Conservation (phyloP, 164 flowering plant genomes). For the Vitis riparia region DNA sequence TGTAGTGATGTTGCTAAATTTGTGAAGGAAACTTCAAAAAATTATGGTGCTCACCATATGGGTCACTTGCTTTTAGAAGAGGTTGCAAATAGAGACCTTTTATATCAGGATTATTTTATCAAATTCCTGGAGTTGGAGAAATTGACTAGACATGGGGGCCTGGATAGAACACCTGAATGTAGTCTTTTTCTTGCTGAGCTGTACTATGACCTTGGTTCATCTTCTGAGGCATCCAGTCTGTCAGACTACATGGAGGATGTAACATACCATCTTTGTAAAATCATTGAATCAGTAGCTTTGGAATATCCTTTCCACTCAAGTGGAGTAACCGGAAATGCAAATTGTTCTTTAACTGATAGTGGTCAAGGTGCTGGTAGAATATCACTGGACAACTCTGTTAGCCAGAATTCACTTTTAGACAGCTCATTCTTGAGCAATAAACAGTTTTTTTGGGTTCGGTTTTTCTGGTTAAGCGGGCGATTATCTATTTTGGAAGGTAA, state of each 20-base stretch:
- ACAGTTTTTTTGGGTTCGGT: slow-evolving; percentile 73
- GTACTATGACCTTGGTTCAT: slow-evolving; percentile 66
- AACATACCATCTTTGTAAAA: slow-evolving; percentile 84
- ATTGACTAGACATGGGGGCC: slow-evolving; percentile 69
- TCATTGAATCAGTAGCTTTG: slow-evolving; percentile 75
- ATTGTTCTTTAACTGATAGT: slow-evolving; percentile 9
- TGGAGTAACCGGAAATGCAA: slow-evolving; percentile 20
- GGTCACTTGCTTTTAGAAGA: slow-evolving; percentile 81
- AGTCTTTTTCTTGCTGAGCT: slow-evolving; percentile 92
- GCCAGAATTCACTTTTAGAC: slow-evolving; percentile 11
- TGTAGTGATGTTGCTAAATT: slow-evolving; percentile 47
- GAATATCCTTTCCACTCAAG: slow-evolving; percentile 37
- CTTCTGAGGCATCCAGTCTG: slow-evolving; percentile 31
- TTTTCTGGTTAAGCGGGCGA: slow-evolving; percentile 84
- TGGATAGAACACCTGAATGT: slow-evolving; percentile 73
- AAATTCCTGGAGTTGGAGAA: slow-evolving; percentile 87
- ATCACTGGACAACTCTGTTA: slow-evolving; percentile 12
- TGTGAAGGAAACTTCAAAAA: slow-evolving; percentile 50
- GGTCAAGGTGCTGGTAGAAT: slow-evolving; percentile 18
- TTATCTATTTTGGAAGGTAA: slow-evolving; percentile 66
- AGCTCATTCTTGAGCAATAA: slow-evolving; percentile 31
- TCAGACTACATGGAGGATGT: slow-evolving; percentile 58
- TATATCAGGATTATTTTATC: slow-evolving; percentile 45
- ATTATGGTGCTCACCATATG: slow-evolving; percentile 83
- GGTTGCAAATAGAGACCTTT: slow-evolving; percentile 42